Evolutionary conservation across 2,329 filamentous ascomycete species (phyloP).

Genomic region (Botrytis squamosa): DNA sequence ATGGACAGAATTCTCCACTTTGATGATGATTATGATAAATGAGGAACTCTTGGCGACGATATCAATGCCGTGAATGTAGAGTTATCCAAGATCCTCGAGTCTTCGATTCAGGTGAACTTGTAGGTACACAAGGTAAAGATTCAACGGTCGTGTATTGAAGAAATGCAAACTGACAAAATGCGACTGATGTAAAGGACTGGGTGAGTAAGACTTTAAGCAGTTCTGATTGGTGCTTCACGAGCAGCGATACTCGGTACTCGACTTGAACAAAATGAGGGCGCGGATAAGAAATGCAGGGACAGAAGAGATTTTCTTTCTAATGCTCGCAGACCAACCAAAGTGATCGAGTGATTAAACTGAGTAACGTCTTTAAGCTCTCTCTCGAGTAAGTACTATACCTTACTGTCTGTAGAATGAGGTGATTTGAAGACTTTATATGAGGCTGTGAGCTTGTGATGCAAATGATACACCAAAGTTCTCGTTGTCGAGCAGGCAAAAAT

Average conservation of each 20-base stretch:
- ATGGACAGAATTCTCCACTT: not conserved
- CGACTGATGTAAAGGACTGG: slow-evolving; percentile 16
- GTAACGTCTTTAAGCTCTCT: slow-evolving; percentile 1
- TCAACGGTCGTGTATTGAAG: slow-evolving; percentile 16
- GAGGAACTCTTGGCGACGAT: not conserved
- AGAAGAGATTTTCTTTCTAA: not conserved
- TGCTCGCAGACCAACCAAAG: slow-evolving; percentile 12
- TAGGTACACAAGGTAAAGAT: slow-evolving; percentile 13
- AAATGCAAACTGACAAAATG: slow-evolving; percentile 6
- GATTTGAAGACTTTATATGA: not conserved
- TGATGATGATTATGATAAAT: not conserved
- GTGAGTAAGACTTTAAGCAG: slow-evolving; percentile 15
- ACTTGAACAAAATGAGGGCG: slow-evolving; percentile 10
- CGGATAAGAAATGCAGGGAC: slow-evolving; percentile 20
- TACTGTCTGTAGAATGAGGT: slow-evolving; percentile 14
- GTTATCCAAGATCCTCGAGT: not conserved
- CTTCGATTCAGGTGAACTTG: slow-evolving; percentile 6
- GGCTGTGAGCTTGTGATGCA: slow-evolving; percentile 1
- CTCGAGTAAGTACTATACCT: slow-evolving; percentile 19
- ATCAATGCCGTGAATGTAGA: not conserved
- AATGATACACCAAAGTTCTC: not conserved
- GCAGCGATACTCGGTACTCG: slow-evolving; percentile 19
- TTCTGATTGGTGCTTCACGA: slow-evolving; percentile 17
- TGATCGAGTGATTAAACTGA: slow-evolving; percentile 13
- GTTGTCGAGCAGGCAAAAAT: slow-evolving; percentile 4